phyloP scores from a whole-genome alignment of 805 yeast species.

The Spathaspora arborariae region DNA sequence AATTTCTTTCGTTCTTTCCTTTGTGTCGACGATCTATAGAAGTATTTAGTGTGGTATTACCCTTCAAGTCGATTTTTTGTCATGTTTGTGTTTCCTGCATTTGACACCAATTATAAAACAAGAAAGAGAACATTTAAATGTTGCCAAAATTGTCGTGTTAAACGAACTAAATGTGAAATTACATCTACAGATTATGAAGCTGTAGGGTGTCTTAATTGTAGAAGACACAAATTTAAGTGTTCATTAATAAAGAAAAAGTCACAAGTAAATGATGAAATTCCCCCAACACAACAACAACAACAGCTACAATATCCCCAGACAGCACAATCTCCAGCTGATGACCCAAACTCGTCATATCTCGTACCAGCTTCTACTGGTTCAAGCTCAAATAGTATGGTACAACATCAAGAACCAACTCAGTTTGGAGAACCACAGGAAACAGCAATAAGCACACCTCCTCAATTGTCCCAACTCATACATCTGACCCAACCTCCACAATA shows the following conservation, averaged over 20 bases:
- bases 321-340: neutral
- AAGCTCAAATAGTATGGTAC: neutral
- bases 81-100: slow-evolving; percentile 37
- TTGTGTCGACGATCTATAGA: neutral
- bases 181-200: slow-evolving; percentile 21
- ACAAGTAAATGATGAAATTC: neutral
- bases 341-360: neutral
- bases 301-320: neutral
- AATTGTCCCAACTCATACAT: neutral
- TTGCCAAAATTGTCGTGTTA: slow-evolving; percentile 27
- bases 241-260: slow-evolving; percentile 10
- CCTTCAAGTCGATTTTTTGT: neutral
- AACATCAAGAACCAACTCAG: neutral
- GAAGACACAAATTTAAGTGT: slow-evolving; percentile 18
- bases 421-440: neutral
- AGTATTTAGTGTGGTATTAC: neutral
- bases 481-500: neutral
- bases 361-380: neutral
- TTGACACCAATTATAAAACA: slow-evolving; percentile 28
- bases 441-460: neutral
- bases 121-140: slow-evolving; percentile 32
- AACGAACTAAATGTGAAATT: slow-evolving; percentile 26
- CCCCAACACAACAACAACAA: slow-evolving; percentile 1
- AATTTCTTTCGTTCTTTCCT: too few species aligned
- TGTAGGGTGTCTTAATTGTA: slow-evolving; percentile 27